Evolutionary conservation across 2,329 filamentous ascomycete genomes (phyloP), one percentile per base, ranked within the genome.

Genomic region (Fusarium sp.): DNA sequence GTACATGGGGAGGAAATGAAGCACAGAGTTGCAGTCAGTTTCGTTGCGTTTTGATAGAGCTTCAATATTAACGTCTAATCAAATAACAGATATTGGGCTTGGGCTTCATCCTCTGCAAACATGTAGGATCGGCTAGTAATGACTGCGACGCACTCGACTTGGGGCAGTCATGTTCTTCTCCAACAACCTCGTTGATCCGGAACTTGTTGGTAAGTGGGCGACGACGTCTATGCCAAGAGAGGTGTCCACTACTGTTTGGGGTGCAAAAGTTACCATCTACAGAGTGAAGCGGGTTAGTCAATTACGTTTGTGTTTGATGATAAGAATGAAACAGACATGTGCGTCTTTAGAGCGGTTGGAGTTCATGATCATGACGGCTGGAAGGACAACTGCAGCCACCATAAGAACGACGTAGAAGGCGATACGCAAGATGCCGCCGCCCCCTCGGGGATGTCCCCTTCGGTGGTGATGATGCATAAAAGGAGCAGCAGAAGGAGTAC

Each of bases 301-400:
- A 48, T 38, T 31, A 5, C 29, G 31, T 29, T 38, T 46, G 29
- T 37, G 48, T 45, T 57, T 46, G 44, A 37, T 29, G 42, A 46
- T 49, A 19, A 42, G 39, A n/a, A 31, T 63, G 70, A 66, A 54
- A 58, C 56, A 16, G 37, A 75, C 74, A 29, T 44, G 33, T 18
- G 2, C 5, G 7, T 4, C 8, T n/a, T 0, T 3, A n/a, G 3
- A 8, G 44, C 3, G 4, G n/a, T 2, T 18, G 27, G 3, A 14
- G 27, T 3, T 2, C 29, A 12, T 23, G 15, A 7, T 3, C 10
- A 23, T 1, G 29, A 7, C 3, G 23, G 33, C n/a, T 23, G 16
- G 11, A 19, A 19, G 4, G 42, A 7, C 12, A 14, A 19, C 5
- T 25, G 23, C 5, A 12, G 4, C 2, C 18, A 19, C 18, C 18